Evolutionary conservation across 2,329 filamentous ascomycete genomes (phyloP), one percentile per base, ranked within the genome.

Genomic region (Pyrenophora graminea): DNA sequence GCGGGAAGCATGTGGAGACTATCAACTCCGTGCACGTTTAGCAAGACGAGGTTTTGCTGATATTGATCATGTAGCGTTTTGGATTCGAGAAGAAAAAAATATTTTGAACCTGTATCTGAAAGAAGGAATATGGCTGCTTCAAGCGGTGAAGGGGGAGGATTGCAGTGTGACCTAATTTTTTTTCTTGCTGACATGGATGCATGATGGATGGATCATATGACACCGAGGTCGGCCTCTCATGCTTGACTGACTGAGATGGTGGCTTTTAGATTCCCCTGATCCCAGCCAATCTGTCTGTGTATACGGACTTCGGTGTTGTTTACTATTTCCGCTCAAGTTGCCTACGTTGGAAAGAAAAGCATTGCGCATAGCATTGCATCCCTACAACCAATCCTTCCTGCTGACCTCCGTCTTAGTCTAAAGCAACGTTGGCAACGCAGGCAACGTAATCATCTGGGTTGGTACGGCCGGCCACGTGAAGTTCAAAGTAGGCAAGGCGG

Each of bases 401-500:
- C 13, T 15, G 12, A 23, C 31, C 10, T 6, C 15, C 15, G 1
- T 25, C 37, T 33, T 23, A 21, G 19, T 21, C 19, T 21, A 21
- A 21, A 21, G 19, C 19, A 21, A 21, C 19, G 19, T 21, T 3
- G 3, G 3, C 19, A 52, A 19, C 27, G 27, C 42, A n/a, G 45
- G 33, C 30, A 51, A 36, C 13, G 54, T 41, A 15, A 45, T 30
- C 27, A 55, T 49, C n/a, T 9, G 38, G 18, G 45, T 42, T 2
- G 48, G 34, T 15, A 44, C 25, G 19, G 33, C 25, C n/a, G 55
- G 47, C 15, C 48, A 33, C n/a, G 45, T 49, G 12, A 53, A 23
- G 10, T 41, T 53, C 8, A 51, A 21, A n/a, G 27, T 48, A 13
- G 48, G 48, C 27, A 38, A 42, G 10, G 18, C 27, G 10, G 43